These are phyloP conservation scores for Saccharomycopsis amapae DNA, from an alignment of 805 yeast species.

Conservation along the genomic window DNA sequence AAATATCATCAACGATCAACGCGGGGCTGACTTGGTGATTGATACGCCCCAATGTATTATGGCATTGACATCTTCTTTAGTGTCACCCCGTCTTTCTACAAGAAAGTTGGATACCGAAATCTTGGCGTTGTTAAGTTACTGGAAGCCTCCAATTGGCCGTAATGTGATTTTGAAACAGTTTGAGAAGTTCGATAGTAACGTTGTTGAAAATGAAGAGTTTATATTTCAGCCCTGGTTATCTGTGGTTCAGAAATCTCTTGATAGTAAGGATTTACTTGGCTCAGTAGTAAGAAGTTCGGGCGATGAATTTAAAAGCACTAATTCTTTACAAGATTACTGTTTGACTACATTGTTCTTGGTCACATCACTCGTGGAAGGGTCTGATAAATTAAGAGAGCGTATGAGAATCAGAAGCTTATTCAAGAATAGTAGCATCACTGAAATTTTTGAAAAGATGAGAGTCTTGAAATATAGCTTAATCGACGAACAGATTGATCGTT, in stretches of 20 bases:
- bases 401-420: conserved; percentile 14
- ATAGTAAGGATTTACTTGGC: conserved; percentile 15
- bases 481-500: conserved; percentile 58
- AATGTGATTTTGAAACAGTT: conserved; percentile 28
- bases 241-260: conserved; percentile 27
- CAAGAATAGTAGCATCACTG: conserved; percentile 2
- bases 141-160: conserved; percentile 28
- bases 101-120: conserved; percentile 50
- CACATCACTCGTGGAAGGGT: conserved; percentile 20
- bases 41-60: conserved; percentile 24
- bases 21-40: conserved; percentile 25
- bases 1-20: conserved; percentile 35
- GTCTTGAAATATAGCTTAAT: conserved; percentile 50
- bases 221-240: conserved; percentile 23
- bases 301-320: conserved; percentile 12
- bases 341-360: conserved; percentile 19
- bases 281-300: background rate
- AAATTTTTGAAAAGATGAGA: conserved; percentile 44
- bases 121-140: conserved; percentile 29
- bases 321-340: conserved; percentile 17
- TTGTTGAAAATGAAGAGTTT: conserved; percentile 25
- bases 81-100: conserved; percentile 45
- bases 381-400: conserved; percentile 20
- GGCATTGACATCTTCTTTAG: conserved; percentile 41
- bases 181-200: conserved; percentile 17